These are phyloP conservation scores for Xylaria sp. DNA, from an alignment of 2,329 filamentous ascomycete species.

Conservation along the genomic window DNA sequence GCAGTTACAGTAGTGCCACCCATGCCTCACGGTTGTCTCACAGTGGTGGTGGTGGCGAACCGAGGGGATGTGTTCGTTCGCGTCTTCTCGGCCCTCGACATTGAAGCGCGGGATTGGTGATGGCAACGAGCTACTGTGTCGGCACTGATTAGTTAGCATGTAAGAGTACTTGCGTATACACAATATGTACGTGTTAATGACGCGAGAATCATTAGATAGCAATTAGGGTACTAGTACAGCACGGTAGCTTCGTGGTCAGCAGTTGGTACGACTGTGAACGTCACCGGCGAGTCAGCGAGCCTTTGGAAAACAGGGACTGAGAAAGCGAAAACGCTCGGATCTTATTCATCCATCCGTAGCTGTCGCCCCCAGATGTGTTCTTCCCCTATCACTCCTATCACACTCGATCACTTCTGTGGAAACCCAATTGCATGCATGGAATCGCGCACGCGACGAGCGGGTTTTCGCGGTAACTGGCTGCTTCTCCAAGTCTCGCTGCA, in stretches of 20 bases:
- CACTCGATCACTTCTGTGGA: background rate
- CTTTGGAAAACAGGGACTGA: background rate
- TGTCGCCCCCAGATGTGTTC: background rate
- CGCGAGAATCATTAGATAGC: background rate
- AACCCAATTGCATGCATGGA: conserved; percentile 20
- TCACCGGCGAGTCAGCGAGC: background rate
- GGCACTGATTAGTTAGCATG: background rate
- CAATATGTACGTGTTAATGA: background rate
- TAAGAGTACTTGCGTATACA: too few species aligned
- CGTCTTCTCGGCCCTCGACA: background rate
- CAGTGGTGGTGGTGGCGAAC: conserved; percentile 25
- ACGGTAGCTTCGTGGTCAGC: conserved; percentile 1
- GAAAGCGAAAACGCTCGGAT: conserved; percentile 9
- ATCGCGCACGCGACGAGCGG: conserved; percentile 24
- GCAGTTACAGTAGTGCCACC: background rate
- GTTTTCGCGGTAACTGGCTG: conserved; percentile 5
- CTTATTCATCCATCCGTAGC: background rate
- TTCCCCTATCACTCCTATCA: conserved; percentile 10
- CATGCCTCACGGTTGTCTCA: conserved; percentile 23
- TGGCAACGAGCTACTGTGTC: background rate
- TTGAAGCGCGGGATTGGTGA: background rate
- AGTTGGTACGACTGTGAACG: background rate
- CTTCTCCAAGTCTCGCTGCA: conserved; percentile 23
- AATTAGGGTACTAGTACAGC: background rate
- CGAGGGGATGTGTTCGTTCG: background rate